Evolutionary conservation across 768 basidiomycete species (phyloP).

Genomic region (Auriculariales sp.): DNA sequence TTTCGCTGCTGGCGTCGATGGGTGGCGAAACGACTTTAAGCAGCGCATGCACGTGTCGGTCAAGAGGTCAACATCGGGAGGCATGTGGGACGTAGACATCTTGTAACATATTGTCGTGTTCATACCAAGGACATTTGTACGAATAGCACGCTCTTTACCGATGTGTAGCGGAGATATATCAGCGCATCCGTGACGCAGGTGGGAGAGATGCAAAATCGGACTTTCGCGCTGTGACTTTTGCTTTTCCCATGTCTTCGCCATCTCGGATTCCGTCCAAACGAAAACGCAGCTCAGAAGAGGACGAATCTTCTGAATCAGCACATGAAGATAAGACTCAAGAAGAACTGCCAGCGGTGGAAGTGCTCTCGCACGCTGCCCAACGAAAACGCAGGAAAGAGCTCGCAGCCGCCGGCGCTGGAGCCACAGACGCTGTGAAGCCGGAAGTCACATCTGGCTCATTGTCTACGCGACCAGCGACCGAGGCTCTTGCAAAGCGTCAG

Average conservation of each 20-base stretch:
- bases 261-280: not conserved
- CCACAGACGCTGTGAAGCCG: constrained; percentile 32
- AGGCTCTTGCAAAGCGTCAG: constrained; percentile 37
- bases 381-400: constrained; percentile 25
- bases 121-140: too few relatives aligned
- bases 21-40: not conserved
- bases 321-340: not conserved
- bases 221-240: too few relatives aligned
- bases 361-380: constrained; percentile 63
- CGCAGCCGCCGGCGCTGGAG: constrained; percentile 9
- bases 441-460: not conserved
- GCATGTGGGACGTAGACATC: not conserved
- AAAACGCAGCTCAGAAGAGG: not conserved
- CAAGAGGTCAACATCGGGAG: not conserved
- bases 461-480: constrained; percentile 2
- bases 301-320: not conserved
- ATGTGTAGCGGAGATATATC: too few relatives aligned
- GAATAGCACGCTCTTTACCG: too few relatives aligned
- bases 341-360: constrained; percentile 15
- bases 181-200: too few relatives aligned
- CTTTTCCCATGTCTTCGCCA: not conserved
- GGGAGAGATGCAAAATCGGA: too few relatives aligned
- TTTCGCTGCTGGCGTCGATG: not conserved
- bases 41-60: not conserved
- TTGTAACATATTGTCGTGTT: not conserved